phyloP scores from a whole-genome alignment of 352 stramenopile species.

The Phytophthora fragariaefolia region DNA sequence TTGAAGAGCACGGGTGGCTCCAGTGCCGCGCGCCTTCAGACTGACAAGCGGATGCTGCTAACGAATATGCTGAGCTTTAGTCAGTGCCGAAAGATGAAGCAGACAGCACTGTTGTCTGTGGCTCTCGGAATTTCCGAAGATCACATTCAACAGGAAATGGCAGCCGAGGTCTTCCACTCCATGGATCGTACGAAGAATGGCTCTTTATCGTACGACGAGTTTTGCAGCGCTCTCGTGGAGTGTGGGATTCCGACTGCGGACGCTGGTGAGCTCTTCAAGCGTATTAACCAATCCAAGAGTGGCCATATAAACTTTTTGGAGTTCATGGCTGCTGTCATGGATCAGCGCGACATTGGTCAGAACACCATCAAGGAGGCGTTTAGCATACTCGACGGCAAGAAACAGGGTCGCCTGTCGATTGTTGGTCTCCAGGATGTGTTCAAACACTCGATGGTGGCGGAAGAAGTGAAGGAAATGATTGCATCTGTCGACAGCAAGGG shows the following conservation, averaged over 20 bases:
- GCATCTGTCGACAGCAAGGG: slow-evolving; percentile 84
- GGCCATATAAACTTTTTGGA: slow-evolving; percentile 95
- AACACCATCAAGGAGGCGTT: slow-evolving; percentile 94
- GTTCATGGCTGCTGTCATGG: slow-evolving; percentile 95
- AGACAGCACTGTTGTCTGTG: slow-evolving; percentile 74
- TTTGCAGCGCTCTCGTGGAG: slow-evolving; percentile 93
- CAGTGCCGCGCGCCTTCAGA: slow-evolving; percentile 44
- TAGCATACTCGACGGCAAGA: slow-evolving; percentile 89
- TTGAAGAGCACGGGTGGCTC: slow-evolving; percentile 19
- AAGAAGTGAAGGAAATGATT: slow-evolving; percentile 93
- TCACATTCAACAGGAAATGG: slow-evolving; percentile 78
- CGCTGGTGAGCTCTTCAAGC: slow-evolving; percentile 73
- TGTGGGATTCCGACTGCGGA: slow-evolving; percentile 81
- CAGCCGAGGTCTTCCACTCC: slow-evolving; percentile 84
- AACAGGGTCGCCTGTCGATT: slow-evolving; percentile 91
- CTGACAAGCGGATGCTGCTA: slow-evolving; percentile 68
- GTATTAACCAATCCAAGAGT: slow-evolving; percentile 83
- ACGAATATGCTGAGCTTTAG: slow-evolving; percentile 86
- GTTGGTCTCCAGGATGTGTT: slow-evolving; percentile 90
- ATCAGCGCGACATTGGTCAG: slow-evolving; percentile 89
- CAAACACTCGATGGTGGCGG: slow-evolving; percentile 85
- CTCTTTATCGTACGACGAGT: slow-evolving; percentile 92
- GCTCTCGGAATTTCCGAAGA: slow-evolving; percentile 77
- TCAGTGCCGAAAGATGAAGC: slow-evolving; percentile 76
- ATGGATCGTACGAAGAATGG: slow-evolving; percentile 89